These are phyloP conservation scores for Diaporthe australafricana DNA, from an alignment of 2,329 filamentous ascomycete genomes.

Conservation along the genomic window DNA sequence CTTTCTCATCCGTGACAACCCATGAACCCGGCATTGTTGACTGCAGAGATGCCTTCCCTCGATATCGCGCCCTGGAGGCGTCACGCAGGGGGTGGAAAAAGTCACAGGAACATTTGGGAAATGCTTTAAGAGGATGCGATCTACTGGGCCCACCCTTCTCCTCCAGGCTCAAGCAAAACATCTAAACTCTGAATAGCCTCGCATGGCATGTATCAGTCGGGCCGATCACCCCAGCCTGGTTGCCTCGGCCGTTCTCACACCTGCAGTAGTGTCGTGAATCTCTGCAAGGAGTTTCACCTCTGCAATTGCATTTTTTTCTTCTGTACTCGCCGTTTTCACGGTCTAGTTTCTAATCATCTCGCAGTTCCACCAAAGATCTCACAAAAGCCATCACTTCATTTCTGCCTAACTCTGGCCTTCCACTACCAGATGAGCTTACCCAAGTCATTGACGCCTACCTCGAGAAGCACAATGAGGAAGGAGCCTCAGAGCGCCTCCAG, in stretches of 20 bases:
- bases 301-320: neutral
- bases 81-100: neutral
- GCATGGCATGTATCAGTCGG: neutral
- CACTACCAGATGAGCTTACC: conserved; percentile 75
- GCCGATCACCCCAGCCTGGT: no score
- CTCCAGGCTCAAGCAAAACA: neutral
- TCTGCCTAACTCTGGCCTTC: conserved; percentile 62
- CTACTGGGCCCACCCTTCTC: neutral
- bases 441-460: conserved; percentile 75
- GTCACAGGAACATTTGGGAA: neutral
- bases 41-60: neutral
- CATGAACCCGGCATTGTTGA: neutral
- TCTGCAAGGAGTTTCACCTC: neutral
- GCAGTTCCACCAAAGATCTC: conserved; percentile 71
- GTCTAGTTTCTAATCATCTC: conserved; percentile 17
- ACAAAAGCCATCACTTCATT: conserved; percentile 66
- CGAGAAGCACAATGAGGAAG: conserved; percentile 76
- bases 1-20: neutral
- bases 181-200: neutral
- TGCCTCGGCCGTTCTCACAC: neutral
- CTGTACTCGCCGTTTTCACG: neutral
- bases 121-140: neutral
- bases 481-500: conserved; percentile 76
- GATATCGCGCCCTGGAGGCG: neutral
- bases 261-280: neutral